Base-by-base conservation (phyloP, 2,329 filamentous ascomycete species). In the Cladosporium cucumerinum region DNA sequence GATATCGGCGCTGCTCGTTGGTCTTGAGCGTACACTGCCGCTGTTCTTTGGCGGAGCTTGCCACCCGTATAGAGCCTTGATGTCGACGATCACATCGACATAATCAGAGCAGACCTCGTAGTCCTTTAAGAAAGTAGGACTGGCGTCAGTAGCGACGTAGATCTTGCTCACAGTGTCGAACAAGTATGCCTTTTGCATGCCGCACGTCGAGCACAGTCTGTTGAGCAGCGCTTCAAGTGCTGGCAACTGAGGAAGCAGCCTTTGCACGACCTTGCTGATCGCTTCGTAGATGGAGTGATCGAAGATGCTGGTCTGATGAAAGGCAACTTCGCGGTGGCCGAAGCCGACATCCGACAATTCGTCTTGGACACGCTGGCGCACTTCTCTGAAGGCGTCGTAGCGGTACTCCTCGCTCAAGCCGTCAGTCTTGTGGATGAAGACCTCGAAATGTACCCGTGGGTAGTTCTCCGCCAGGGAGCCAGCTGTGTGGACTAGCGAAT, bases 61-160 rank as follows among this genome's bases (percentile, higher is more conserved):
- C 84, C 85, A 98, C 54, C 93, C 94, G 75, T 97, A 99, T 46
- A 99, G 89, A 75, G 98, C 94, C 30, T 92, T 95, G 62, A 98
- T 90, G 76, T 99, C 95, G 65, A 98, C 94, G 67, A 99, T 96
- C 66, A 98, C 93, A 77, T 99, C 95, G 71, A 99, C 97, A 76
- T 97, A 98, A 76, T 99, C 95, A 58, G 92, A 96, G 80, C 95
- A 99, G 74, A 98, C 96, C 80, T 98, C 95, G 77, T 99, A 99
- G 76, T 91, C 94, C 49, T 91, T 90, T 84, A 97, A 95, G 74
- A 98, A 94, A 34, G 94, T 92, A 0, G 94, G 94, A 46, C 91
- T 90, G 32, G 90, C 95, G 77, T 99, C 95, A 5, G 94, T 97
- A 0, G 95, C 95, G 71, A 99, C 96, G 80, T 99, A 99, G 68